Evolutionary conservation across 768 basidiomycete species (phyloP), one percentile per base, ranked within the genome.

Genomic region (Collybia sordida): DNA sequence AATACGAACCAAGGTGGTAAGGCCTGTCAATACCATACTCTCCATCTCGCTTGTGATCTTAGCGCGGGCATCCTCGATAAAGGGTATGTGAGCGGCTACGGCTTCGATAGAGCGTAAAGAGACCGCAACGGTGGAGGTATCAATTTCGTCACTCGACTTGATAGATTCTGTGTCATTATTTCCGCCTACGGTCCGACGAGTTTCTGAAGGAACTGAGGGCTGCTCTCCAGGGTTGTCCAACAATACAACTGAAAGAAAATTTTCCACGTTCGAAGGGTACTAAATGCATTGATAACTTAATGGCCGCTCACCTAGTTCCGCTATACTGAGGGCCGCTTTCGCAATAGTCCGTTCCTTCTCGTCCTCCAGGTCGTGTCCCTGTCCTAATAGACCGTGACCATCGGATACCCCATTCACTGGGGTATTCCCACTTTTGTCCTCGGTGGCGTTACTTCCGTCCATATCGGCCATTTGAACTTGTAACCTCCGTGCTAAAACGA

Each of bases 271-370:
- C 22, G 31, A 24, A 27, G 40, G 45, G 28, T 37, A 46, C n/a
- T 49, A 5, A 37, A 19, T 25, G 18, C 22, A 37, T n/a, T 38
- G 35, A 27, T n/a, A 42, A 5, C 28, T 1, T 8, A 25, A 12
- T 31, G 14, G n/a, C n/a, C 23, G 72, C 86, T 58, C 53, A 92
- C 93, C 78, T 37, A 98, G 74, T 65, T 99, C 96, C 0, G 95
- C 92, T 7, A 98, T 85, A 34, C 85, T 94, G 59, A 98, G 71
- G n/a, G 95, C 96, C 2, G 96, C 95, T 67, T 95, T 95, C 2
- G 93, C 88, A 59, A 98, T 85, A 14, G 82, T 82, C 7, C 96
- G 78, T 61, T 97, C 95, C 64, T 85, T 86, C 56, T 92, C 89
- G 23, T 91, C 88, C 59, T 88, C 87, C 27, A 72, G 63, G 23